Evolutionary conservation across 805 yeast genomes (phyloP), one percentile per base, ranked within the genome.

Genomic region (Schwanniomyces vanrijiae): DNA sequence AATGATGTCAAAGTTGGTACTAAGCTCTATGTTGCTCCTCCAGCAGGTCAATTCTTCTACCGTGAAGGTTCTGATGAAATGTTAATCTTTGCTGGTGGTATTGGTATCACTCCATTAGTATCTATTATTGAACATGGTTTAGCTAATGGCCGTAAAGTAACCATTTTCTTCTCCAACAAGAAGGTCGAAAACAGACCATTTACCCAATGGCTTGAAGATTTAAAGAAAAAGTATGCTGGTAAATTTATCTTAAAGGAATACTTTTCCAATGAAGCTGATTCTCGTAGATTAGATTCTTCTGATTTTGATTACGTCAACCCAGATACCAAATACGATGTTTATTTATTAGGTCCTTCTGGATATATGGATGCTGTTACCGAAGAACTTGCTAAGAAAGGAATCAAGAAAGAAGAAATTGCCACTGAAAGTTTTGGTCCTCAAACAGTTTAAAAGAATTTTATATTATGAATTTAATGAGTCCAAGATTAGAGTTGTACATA

Each of bases 31-130:
- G 69, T 83, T 22, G 70, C 82, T 44, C 80, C 87, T 4, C 90
- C 90, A 29, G 69, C 73, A 20, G 90, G 90, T 31, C 73, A 74
- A 41, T 72, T 83, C 49, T 58, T 64, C 3, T 70, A 68, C 48
- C 46, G 55, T 16, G 66, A 69, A 25, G 52, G 63, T 13, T 29
- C 56, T 21, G 55, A 53, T 13, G 59, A 56, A 33, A 69, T 65
- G 19, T 53, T 76, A 1, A 60, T 83, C 24, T 64, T 82, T 45
- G 72, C 81, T 18, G 86, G 83, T 40, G 90, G 90, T 44, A 81
- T 82, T 46, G 90, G 89, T 51, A 78, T 81, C 43, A 85, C 90
- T 5, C 90, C 90, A 28, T 47, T 81, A 26, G 55, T 84, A 28
- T 70, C 88, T 5, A 76, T 83, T 58, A 58, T 75, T 16, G 80